Conservation (phyloP, 768 basidiomycete species). For the Rhodotorula paludigena region DNA sequence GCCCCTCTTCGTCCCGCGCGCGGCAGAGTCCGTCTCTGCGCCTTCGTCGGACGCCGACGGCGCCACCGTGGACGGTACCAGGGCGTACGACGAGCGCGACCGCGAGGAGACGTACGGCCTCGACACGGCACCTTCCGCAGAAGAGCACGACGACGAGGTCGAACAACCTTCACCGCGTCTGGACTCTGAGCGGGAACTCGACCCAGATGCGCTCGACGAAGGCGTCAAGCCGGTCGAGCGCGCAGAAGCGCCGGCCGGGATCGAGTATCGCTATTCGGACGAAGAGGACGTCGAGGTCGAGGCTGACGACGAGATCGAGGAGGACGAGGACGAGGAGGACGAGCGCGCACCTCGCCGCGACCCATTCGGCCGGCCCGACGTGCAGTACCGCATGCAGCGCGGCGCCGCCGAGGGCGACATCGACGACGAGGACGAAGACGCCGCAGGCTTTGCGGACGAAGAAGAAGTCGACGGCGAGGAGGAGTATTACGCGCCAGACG, state of each 20-base stretch:
- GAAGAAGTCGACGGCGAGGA: not conserved
- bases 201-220: not conserved
- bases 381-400: not conserved
- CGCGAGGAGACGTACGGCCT: not conserved
- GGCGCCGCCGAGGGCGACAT: not conserved
- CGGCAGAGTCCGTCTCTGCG: too few species aligned
- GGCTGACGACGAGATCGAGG: not conserved
- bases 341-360: not conserved
- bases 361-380: not conserved
- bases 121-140: not conserved
- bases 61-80: too few species aligned
- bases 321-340: not conserved
- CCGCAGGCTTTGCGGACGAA: not conserved
- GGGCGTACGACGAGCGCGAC: not conserved
- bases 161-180: too few species aligned
- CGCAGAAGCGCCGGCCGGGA: not conserved
- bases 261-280: not conserved
- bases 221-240: not conserved
- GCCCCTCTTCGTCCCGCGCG: too few species aligned
- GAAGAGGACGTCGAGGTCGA: not conserved
- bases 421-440: not conserved
- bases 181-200: too few species aligned
- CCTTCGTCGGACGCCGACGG: too few species aligned
- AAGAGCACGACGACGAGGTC: too few species aligned
- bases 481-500: not conserved